Conservation (phyloP, 2,329 filamentous ascomycete genomes). For the Hypoxylon sp. region DNA sequence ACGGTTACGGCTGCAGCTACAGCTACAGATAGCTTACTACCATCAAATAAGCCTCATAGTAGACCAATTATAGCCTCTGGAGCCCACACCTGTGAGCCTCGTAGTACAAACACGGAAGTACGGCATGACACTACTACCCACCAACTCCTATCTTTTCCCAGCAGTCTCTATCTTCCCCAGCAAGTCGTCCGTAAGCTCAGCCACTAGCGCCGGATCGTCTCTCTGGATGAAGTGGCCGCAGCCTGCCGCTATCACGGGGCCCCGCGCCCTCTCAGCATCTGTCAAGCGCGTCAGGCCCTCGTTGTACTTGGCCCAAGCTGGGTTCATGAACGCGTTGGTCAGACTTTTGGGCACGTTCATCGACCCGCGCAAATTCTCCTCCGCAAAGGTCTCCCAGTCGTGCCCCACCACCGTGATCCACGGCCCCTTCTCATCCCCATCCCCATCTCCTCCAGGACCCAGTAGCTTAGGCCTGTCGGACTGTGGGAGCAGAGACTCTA, state of each 20-base stretch:
- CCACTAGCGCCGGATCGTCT: slow-evolving; percentile 65
- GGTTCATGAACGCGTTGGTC: slow-evolving; percentile 67
- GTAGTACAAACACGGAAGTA: not conserved
- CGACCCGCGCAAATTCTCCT: slow-evolving; percentile 58
- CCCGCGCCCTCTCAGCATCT: slow-evolving; percentile 57
- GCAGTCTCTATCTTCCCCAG: slow-evolving; percentile 28
- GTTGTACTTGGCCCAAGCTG: slow-evolving; percentile 69
- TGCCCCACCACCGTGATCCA: slow-evolving; percentile 68
- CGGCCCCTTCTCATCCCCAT: slow-evolving; percentile 54
- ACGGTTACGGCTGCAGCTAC: not conserved
- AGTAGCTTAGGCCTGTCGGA: slow-evolving; percentile 60
- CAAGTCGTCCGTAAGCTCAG: slow-evolving; percentile 46
- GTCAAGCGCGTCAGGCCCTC: slow-evolving; percentile 64
- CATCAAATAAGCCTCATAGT: not conserved
- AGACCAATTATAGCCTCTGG: too few relatives aligned
- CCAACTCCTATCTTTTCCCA: not conserved
- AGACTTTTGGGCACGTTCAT: slow-evolving; percentile 55
- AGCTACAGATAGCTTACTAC: not conserved
- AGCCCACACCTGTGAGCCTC: not conserved
- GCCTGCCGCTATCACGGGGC: slow-evolving; percentile 62
- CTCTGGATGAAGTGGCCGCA: slow-evolving; percentile 71
- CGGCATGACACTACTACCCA: not conserved
- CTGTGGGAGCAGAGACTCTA: slow-evolving; percentile 61
- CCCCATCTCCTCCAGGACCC: slow-evolving; percentile 56
- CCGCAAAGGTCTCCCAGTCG: slow-evolving; percentile 67